These are phyloP conservation scores for Termitomyces titanicus DNA, from an alignment of 768 basidiomycete genomes.

Conservation along the genomic window DNA sequence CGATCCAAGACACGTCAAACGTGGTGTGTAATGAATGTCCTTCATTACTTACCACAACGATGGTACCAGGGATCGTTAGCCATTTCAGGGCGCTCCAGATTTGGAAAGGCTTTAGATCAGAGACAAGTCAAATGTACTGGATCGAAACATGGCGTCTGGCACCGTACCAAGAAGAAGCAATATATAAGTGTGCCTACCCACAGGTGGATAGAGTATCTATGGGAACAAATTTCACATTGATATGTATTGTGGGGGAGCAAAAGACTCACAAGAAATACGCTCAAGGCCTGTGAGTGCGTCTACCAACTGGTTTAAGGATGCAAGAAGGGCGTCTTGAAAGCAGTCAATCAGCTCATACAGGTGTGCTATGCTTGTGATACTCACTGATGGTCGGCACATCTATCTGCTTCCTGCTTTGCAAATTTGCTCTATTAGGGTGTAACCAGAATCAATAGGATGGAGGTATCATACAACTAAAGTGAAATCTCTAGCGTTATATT, in stretches of 20 bases:
- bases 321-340: conserved; percentile 40
- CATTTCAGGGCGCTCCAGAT: conserved; percentile 51
- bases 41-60: conserved; percentile 35
- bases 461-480: conserved; percentile 47
- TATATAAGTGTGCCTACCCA: conserved; percentile 67
- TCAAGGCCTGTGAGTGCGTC: conserved; percentile 69
- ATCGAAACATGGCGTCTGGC: neutral
- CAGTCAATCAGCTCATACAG: neutral
- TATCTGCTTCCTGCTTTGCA: conserved; percentile 51
- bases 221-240: neutral
- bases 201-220: conserved; percentile 63
- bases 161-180: conserved; percentile 52
- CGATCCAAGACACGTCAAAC: too few species aligned
- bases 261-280: conserved; percentile 64
- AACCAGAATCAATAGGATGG: neutral
- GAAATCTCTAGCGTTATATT: conserved; percentile 70
- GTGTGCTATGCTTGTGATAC: conserved; percentile 18
- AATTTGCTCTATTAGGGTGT: conserved; percentile 43
- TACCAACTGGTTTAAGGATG: conserved; percentile 50
- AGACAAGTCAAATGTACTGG: neutral
- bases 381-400: conserved; percentile 63
- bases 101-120: conserved; percentile 53
- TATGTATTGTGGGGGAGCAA: neutral
- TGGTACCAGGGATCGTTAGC: conserved; percentile 64
- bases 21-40: conserved; percentile 55